Conservation (phyloP, 768 basidiomycete genomes). For the Exidia glandulosa region DNA sequence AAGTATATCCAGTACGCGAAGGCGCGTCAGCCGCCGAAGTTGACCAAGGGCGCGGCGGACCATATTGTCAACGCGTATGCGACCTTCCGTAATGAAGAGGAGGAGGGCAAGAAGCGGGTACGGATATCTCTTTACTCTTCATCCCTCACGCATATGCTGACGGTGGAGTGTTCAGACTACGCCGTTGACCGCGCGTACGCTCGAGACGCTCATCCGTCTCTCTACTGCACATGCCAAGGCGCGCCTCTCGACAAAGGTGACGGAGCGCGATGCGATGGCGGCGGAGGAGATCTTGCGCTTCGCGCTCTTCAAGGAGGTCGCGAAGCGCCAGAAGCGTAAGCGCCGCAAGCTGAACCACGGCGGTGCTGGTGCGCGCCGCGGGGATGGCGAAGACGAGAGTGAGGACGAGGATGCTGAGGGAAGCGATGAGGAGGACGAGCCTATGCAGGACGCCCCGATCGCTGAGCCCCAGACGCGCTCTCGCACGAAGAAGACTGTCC, state of each 20-base stretch:
- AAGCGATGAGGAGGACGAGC: slow-evolving; percentile 42
- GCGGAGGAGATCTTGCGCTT: slow-evolving; percentile 95
- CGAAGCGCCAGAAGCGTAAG: slow-evolving; percentile 69
- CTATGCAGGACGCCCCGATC: slow-evolving; percentile 27
- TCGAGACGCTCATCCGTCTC: slow-evolving; percentile 96
- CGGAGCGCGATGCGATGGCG: slow-evolving; percentile 72
- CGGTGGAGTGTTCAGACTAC: slow-evolving; percentile 56
- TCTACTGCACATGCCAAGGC: slow-evolving; percentile 97
- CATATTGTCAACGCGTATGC: slow-evolving; percentile 90
- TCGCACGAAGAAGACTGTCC: slow-evolving; percentile 28
- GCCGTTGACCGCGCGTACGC: slow-evolving; percentile 93
- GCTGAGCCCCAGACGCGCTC: slow-evolving; percentile 20
- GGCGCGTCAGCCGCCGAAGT: slow-evolving; percentile 67
- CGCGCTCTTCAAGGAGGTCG: slow-evolving; percentile 95
- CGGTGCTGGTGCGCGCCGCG: slow-evolving; percentile 25
- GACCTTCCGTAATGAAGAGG: slow-evolving; percentile 81
- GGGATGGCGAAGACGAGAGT: slow-evolving; percentile 30
- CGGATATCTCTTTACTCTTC: slow-evolving; percentile 7
- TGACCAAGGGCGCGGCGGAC: slow-evolving; percentile 91
- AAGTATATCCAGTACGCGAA: slow-evolving; percentile 99
- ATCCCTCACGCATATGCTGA: not conserved
- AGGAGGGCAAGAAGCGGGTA: slow-evolving; percentile 83
- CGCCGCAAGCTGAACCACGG: slow-evolving; percentile 78
- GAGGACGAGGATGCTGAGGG: slow-evolving; percentile 26
- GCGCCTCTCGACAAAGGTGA: slow-evolving; percentile 75